A percentile compares a stretch with the other conserved stretches of the same genome.
Conservation (phyloP, 1,284 basidiomycete genomes). For the Cutaneotrichosporon dermatis region DNA sequence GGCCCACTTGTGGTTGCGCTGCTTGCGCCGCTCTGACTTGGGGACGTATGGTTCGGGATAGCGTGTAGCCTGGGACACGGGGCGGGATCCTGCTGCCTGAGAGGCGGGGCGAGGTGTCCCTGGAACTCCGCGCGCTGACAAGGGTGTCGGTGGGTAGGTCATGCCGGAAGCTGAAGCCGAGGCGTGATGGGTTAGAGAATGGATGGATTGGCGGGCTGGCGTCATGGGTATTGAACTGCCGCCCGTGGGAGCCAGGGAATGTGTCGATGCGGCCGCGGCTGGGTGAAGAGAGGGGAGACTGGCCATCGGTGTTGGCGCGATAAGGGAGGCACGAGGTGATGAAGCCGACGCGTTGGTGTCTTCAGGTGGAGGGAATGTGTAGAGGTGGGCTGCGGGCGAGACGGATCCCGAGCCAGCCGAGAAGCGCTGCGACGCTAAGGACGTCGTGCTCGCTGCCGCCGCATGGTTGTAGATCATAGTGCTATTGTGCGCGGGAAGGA, state of each 20-base stretch:
- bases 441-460: too few relatives aligned
- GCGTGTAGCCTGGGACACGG: not conserved
- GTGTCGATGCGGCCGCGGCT: too few relatives aligned
- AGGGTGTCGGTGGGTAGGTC: too few relatives aligned
- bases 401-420: not conserved
- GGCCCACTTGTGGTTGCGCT: not conserved
- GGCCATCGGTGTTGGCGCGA: too few relatives aligned
- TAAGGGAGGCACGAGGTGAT: not conserved
- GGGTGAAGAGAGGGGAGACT: too few relatives aligned
- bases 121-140: too few relatives aligned
- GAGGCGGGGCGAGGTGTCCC: too few relatives aligned
- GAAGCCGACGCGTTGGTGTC: not conserved
- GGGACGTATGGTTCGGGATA: not conserved
- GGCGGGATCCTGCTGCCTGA: not conserved
- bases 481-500: not conserved
- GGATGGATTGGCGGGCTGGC: too few relatives aligned
- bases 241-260: too few relatives aligned
- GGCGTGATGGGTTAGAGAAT: too few relatives aligned
- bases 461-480: not conserved
- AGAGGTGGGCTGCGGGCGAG: not conserved
- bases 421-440: not conserved
- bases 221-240: too few relatives aligned
- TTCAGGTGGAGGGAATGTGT: not conserved
- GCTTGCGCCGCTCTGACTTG: not conserved
- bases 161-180: too few relatives aligned